These are phyloP conservation scores for Elaeagnus macrophylla DNA, from an alignment of 306 rosid species.

Conservation along the genomic window DNA sequence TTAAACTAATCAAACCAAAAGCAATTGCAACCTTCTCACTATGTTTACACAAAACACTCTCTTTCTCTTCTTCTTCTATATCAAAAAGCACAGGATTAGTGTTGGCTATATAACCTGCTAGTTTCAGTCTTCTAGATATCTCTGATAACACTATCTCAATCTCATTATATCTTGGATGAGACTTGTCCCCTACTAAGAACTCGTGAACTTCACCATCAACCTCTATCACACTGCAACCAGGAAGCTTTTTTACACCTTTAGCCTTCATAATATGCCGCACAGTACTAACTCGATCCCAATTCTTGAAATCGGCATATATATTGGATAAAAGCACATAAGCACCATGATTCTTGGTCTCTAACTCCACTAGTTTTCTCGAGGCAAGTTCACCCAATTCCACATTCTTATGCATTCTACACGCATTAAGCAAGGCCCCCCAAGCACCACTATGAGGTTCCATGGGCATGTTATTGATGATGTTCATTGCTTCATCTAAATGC, in stretches of 20 bases:
- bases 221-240: slow-evolving; percentile 63
- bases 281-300: slow-evolving; percentile 36
- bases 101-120: slow-evolving; percentile 36
- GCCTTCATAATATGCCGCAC: slow-evolving; percentile 41
- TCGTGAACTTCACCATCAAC: slow-evolving; percentile 59
- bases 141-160: slow-evolving; percentile 45
- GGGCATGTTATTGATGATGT: slow-evolving; percentile 49
- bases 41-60: slow-evolving; percentile 42
- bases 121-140: slow-evolving; percentile 33
- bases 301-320: slow-evolving; percentile 47
- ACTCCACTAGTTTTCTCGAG: slow-evolving; percentile 36
- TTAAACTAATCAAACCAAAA: slow-evolving; percentile 40
- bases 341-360: slow-evolving; percentile 40
- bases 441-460: slow-evolving; percentile 53
- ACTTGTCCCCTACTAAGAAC: slow-evolving; percentile 49
- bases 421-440: slow-evolving; percentile 59
- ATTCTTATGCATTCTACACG: slow-evolving; percentile 43
- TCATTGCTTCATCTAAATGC: slow-evolving; percentile 42
- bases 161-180: slow-evolving; percentile 38
- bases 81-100: slow-evolving; percentile 51
- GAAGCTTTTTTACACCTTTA: slow-evolving; percentile 43
- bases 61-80: slow-evolving; percentile 54
- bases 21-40: slow-evolving; percentile 56
- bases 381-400: slow-evolving; percentile 44
- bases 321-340: slow-evolving; percentile 55